Base-by-base conservation (phyloP, 2,329 filamentous ascomycete genomes). In the Raffaelea deltoideospora region DNA sequence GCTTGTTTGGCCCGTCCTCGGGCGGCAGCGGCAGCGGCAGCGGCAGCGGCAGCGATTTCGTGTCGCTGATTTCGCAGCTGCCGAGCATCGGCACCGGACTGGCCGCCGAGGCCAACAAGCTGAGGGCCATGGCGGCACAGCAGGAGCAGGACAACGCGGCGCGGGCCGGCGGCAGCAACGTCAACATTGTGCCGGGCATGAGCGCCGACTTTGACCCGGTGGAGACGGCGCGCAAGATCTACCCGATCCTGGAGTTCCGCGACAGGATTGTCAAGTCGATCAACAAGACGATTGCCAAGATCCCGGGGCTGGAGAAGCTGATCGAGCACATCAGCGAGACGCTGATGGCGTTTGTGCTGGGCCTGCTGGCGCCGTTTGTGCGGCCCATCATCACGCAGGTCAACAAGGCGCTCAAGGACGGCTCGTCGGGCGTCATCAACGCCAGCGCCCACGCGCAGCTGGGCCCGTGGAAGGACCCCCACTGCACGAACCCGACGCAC, bases 271-370 rank as follows among this genome's bases (percentile, higher is more conserved):
- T 95, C 35, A 84, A 84, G 47, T 72, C 78, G 29, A 86, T 98
- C 55, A 85, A 76, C 50, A 72, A 75, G 28, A 79, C 86, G 36
- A 85, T 96, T 46, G 76, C 86, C 48, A 95, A 92, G 62, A 80
- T 98, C 28, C 90, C 90, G 0, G 88, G 88, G 1, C 67, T 98
- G 4, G 85, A 94, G 58, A 69, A 78, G 42, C 64, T 95, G n/a
- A 75, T 96, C 18, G 88, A 96, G 45, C 88, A 85, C 48, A 93
- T 98, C 49, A 84, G 81, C 38, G 90, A 98, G 60, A 88, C 82
- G 2, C 65, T 98, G 29, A 94, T 88, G 0, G 69, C 94, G 7
- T 96, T 96, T 53, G 74, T 98, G 35, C 70, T 98, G 43, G 87
- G 86, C 6, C 70, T 98, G 1, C 68, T 98, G 15, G 84, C 90